Evolutionary conservation across 306 rosid genomes (phyloP).

Genomic region (Boehmeria nivea): DNA sequence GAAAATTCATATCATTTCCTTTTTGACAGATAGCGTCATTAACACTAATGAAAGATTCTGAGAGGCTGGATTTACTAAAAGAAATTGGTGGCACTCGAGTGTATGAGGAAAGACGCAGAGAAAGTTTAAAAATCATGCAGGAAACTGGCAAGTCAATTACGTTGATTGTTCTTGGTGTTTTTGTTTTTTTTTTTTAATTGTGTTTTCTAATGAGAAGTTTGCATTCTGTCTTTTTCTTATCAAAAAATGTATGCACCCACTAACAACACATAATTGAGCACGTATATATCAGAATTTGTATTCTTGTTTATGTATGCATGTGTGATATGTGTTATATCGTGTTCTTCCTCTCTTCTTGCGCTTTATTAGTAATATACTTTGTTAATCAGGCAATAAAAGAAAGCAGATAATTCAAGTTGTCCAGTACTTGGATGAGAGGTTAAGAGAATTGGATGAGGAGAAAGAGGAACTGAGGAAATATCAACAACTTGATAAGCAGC

Average conservation of each 20-base stretch:
- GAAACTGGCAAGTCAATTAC: slow-evolving; percentile 65
- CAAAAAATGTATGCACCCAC: too few relatives aligned
- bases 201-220: not conserved
- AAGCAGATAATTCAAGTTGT: slow-evolving; percentile 97
- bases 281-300: too few relatives aligned
- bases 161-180: not conserved
- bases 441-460: slow-evolving; percentile 93
- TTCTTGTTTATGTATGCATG: not conserved
- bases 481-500: slow-evolving; percentile 91
- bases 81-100: slow-evolving; percentile 99
- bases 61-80: slow-evolving; percentile 83
- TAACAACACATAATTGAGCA: too few relatives aligned
- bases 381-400: slow-evolving; percentile 71
- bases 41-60: slow-evolving; percentile 96
- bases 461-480: slow-evolving; percentile 91
- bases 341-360: too few relatives aligned
- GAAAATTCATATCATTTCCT: slow-evolving; percentile 7
- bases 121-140: slow-evolving; percentile 96
- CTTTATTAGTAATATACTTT: slow-evolving; percentile 11
- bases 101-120: slow-evolving; percentile 95
- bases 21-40: slow-evolving; percentile 70
- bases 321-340: not conserved
- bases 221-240: not conserved
- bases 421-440: slow-evolving; percentile 91
- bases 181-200: not conserved